Conservation (phyloP, 164 flowering plant species). For the Hamamelis virginiana region DNA sequence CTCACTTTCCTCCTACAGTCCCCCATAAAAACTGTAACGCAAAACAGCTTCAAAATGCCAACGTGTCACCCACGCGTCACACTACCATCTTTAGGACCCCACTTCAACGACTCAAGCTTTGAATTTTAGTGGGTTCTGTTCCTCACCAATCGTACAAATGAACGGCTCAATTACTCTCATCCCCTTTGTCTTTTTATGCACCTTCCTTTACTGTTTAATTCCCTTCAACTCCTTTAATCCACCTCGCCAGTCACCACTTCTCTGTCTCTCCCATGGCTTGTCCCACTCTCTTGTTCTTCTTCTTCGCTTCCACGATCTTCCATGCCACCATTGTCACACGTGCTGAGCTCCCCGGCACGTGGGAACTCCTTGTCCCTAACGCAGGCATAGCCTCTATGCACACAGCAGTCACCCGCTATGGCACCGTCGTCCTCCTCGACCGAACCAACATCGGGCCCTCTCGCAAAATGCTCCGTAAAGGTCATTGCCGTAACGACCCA, state of each 20-base stretch:
- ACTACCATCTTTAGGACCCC: too few relatives aligned
- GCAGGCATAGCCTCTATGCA: slow-evolving; percentile 95
- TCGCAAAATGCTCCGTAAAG: slow-evolving; percentile 40
- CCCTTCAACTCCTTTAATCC: background rate
- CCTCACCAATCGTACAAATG: too few relatives aligned
- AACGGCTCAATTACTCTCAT: too few relatives aligned
- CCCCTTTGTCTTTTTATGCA: background rate
- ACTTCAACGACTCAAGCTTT: too few relatives aligned
- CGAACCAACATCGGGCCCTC: slow-evolving; percentile 87
- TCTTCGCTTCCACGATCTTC: background rate
- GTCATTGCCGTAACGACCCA: slow-evolving; percentile 57
- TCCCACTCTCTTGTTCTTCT: background rate
- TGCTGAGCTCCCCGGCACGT: slow-evolving; percentile 71
- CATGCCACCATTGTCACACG: background rate
- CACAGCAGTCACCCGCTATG: slow-evolving; percentile 78
- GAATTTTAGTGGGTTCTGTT: too few relatives aligned
- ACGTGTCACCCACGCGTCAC: too few relatives aligned
- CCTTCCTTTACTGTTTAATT: background rate
- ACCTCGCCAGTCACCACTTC: background rate
- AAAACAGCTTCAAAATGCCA: too few relatives aligned
- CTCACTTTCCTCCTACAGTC: too few relatives aligned
- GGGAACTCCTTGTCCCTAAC: slow-evolving; percentile 69
- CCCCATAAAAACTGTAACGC: too few relatives aligned
- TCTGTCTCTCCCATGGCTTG: background rate
- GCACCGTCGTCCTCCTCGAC: slow-evolving; percentile 87